Base-by-base conservation (phyloP, 441 rosid species). In the Rhodomyrtus psidioides region DNA sequence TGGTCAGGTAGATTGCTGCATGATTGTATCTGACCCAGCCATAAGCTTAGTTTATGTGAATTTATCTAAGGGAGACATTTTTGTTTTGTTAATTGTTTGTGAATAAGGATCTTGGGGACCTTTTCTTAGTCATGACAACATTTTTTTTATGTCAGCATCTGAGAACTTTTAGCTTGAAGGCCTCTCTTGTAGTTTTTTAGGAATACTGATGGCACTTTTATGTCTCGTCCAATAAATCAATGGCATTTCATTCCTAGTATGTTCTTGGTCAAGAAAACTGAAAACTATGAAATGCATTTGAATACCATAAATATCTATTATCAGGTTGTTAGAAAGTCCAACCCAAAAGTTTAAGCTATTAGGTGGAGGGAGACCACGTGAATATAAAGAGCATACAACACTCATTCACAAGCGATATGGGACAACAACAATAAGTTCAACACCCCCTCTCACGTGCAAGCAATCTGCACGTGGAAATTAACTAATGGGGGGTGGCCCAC, bases 1-100 rank as follows among this genome's bases (percentile, higher is more conserved):
- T 97, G 98, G 97, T 96, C 88, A 96, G 99, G 99, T 97, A 95
- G 85, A 87, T 58, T 58, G 65, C 83, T 81, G 70, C 82, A 24
- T 74, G 23, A 76, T 75, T n/a, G 30, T 89, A 59, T 88, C 84
- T 86, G 59, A 86, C 83, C 79, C 9, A 70, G 81, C 49, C 49
- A 21, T 39, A 21, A 39, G 51, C 16, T 70, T 39, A 39, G 49
- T 5, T 39, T 24, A 21, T 70, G 46, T 39, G 49, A 39, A 70
- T 70, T 70, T 24, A 70, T 70, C 79, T 10, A 21, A 1, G 75
- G 9, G 7, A 24, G 26, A 5, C 12, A 70, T 10, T 70, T 39
- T 39, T 39, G n/a, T 39, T 70, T 39, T 24, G 51, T 39, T 44
- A 70, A 23, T 70, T 70, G 81, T 70, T 39, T 23, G 81, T 70